A percentile compares a stretch with the other conserved stretches of the same genome.
These are phyloP conservation scores for Groenewaldozyma salmanticensis DNA, from an alignment of 805 yeast genomes.

Conservation along the genomic window DNA sequence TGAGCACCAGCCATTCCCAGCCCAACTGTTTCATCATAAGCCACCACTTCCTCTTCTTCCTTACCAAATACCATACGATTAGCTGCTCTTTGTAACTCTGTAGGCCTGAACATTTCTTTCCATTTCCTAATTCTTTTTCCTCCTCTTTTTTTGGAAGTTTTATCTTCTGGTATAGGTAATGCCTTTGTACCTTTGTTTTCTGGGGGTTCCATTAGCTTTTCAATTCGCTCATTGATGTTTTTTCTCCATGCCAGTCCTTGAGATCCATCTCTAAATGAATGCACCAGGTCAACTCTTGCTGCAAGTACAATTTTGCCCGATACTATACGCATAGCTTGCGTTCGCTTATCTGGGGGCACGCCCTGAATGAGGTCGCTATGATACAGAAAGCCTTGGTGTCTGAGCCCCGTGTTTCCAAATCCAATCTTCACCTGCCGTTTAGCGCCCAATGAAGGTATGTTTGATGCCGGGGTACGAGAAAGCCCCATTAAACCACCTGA, in stretches of 20 bases:
- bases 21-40: conserved; percentile 45
- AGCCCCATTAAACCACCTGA: conserved; percentile 61
- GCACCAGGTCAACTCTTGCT: conserved; percentile 65
- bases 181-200: conserved; percentile 50
- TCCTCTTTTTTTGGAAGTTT: conserved; percentile 72
- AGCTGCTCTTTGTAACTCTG: conserved; percentile 74
- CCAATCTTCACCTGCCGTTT: conserved; percentile 30
- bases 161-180: conserved; percentile 67
- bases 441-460: conserved; percentile 67
- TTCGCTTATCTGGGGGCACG: conserved; percentile 48
- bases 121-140: conserved; percentile 72
- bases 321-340: conserved; percentile 66
- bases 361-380: conserved; percentile 48
- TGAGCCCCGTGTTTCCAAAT: conserved; percentile 35
- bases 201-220: conserved; percentile 71
- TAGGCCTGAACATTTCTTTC: conserved; percentile 71
- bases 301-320: conserved; percentile 76
- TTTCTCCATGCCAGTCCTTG: conserved; percentile 49
- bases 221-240: conserved; percentile 56
- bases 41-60: conserved; percentile 57
- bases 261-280: conserved; percentile 34
- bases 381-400: conserved; percentile 64
- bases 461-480: conserved; percentile 70
- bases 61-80: conserved; percentile 79
- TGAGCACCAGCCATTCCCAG: conserved; percentile 54